Evolutionary conservation across 352 stramenopile genomes (phyloP).

Genomic region (Thalassiosira mediterranea): DNA sequence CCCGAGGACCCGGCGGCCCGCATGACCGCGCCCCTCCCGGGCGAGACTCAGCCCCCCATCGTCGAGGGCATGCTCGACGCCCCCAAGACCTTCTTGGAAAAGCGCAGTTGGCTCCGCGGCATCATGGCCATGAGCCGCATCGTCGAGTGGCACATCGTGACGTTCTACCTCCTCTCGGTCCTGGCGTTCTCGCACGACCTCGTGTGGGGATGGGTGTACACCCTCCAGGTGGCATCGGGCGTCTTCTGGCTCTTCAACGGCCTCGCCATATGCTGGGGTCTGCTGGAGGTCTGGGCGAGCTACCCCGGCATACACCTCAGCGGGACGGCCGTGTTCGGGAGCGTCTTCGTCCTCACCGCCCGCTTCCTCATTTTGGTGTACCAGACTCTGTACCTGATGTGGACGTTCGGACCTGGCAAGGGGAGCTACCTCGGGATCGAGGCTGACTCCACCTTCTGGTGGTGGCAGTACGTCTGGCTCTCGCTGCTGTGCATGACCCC

Average conservation of each 20-base stretch:
- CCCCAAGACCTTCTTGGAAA: slow-evolving; percentile 98
- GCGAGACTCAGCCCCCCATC: slow-evolving; percentile 77
- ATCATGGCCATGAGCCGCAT: slow-evolving; percentile 94
- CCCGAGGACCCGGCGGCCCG: slow-evolving; percentile 36
- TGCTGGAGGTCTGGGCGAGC: slow-evolving; percentile 91
- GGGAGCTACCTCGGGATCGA: slow-evolving; percentile 73
- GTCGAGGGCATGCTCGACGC: slow-evolving; percentile 88
- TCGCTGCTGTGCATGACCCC: slow-evolving; percentile 84
- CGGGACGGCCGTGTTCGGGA: slow-evolving; percentile 83
- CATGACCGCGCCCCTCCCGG: slow-evolving; percentile 54
- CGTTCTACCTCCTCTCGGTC: slow-evolving; percentile 93
- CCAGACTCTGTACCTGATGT: slow-evolving; percentile 88
- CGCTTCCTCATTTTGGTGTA: slow-evolving; percentile 95
- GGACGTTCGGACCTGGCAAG: slow-evolving; percentile 76
- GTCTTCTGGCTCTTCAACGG: slow-evolving; percentile 92
- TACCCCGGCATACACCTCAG: slow-evolving; percentile 86
- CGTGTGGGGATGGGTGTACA: slow-evolving; percentile 89
- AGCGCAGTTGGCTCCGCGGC: slow-evolving; percentile 94
- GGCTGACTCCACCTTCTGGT: slow-evolving; percentile 86
- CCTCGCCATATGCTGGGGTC: slow-evolving; percentile 88
- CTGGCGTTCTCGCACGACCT: slow-evolving; percentile 91
- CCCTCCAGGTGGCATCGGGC: slow-evolving; percentile 88
- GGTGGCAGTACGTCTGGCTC: slow-evolving; percentile 91
- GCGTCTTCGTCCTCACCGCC: slow-evolving; percentile 88
- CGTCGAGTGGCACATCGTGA: slow-evolving; percentile 96